Base-by-base conservation (phyloP, 2,329 filamentous ascomycete species). In the Penicillium sclerotigenum region DNA sequence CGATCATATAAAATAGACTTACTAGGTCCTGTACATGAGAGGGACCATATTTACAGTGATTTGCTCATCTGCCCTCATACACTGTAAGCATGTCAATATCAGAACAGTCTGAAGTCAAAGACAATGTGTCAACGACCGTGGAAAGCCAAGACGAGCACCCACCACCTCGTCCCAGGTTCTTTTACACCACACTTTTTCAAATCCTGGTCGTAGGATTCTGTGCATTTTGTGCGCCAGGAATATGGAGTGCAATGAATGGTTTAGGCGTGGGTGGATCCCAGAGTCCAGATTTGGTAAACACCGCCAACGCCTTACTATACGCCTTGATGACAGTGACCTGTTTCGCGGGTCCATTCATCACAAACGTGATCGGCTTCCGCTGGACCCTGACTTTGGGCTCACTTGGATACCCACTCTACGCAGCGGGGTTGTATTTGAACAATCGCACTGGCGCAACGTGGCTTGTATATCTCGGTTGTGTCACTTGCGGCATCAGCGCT, bases 251-350 rank as follows among this genome's bases (percentile, higher is more conserved):
- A 16, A 73, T 79, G 61, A 76, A 76, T 42, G 71, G 70, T 7
- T 66, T 77, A 0, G 77, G 77, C 2, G 77, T 73, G 2, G 77
- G 76, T 22, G 76, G 77, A 18, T 72, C 75, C 4, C 72, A 74
- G 10, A 59, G 47, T 14, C 77, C 77, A 0, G 65, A 77, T 41
- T 68, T 77, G 5, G 74, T 79, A 11, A 79, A 77, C 31, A 73
- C 76, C 0, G 77, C 77, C 18, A 80, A 80, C 52, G 77, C 78
- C 0, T 62, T 79, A 1, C 70, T 80, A 1, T 80, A 78, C 56
- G 77, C 71, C 1, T 72, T 79, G 40, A 77, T 80, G 70, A 72
- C 75, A 16, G 51, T 79, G 5, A 74, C 73, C 2, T 80, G 77
- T 59, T 75, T 78, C 28, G 69, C 70, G 0, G 74, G 72, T 0